Percentiles rank a stretch among this genome's conserved stretches.
Evolutionary conservation across 352 stramenopile species (phyloP).

Genomic region (Pythium graminicola): DNA sequence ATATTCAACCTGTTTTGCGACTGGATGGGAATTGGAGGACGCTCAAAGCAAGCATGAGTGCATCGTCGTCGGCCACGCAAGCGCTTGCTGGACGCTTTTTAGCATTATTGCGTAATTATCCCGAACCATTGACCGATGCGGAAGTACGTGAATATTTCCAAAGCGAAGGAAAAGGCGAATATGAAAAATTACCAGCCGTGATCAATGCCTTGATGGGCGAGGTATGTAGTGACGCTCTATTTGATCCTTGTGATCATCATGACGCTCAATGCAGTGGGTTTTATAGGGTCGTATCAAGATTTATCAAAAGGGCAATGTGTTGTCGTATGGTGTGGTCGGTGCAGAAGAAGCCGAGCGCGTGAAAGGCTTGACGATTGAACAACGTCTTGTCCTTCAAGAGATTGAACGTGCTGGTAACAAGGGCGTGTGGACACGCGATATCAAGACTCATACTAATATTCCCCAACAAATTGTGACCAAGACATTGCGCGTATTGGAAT

Average conservation of each 20-base stretch:
- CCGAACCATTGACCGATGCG: conserved; percentile 66
- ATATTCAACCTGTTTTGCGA: conserved; percentile 2
- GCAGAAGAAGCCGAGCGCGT: conserved; percentile 83
- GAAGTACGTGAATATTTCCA: conserved; percentile 81
- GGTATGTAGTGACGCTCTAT: conserved; percentile 19
- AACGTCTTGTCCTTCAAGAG: conserved; percentile 88
- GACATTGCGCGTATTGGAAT: conserved; percentile 96
- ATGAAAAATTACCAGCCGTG: conserved; percentile 71
- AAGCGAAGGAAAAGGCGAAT: conserved; percentile 52
- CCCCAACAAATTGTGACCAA: conserved; percentile 96
- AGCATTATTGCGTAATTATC: conserved; percentile 69
- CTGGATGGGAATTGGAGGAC: conserved; percentile 17
- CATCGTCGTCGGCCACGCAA: conserved; percentile 26
- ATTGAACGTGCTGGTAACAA: conserved; percentile 96
- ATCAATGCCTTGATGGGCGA: conserved; percentile 84
- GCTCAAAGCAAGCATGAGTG: conserved; percentile 5
- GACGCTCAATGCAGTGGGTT: not conserved
- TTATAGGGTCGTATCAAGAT: conserved; percentile 80
- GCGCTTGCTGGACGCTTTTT: conserved; percentile 54
- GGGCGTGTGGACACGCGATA: conserved; percentile 98
- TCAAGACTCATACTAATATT: conserved; percentile 97
- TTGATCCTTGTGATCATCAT: not conserved
- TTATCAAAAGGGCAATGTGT: conserved; percentile 79
- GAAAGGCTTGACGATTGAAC: conserved; percentile 73
- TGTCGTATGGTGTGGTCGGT: conserved; percentile 78